Evolutionary conservation across 2,329 filamentous ascomycete genomes (phyloP).

Genomic region (Fusarium sp.): DNA sequence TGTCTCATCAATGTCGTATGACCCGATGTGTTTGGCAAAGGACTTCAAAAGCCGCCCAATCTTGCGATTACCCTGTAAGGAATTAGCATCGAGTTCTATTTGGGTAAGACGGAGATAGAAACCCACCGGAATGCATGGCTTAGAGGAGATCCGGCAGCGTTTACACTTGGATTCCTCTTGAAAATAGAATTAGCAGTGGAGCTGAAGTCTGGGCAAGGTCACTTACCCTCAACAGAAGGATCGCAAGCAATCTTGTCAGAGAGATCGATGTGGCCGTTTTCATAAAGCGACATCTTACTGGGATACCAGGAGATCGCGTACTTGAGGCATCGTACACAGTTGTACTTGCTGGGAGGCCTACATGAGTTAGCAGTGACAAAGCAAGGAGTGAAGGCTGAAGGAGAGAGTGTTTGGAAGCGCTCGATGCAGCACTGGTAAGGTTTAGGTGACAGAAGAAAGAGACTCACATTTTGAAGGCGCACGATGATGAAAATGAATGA

Average conservation of each 20-base stretch:
- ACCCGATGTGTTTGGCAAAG: too few relatives aligned
- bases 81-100: background rate
- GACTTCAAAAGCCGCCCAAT: background rate
- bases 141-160: rapidly evolving
- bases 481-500: background rate
- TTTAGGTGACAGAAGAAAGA: background rate
- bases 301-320: background rate
- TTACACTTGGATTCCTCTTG: rapidly evolving
- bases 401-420: background rate
- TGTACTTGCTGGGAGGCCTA: background rate
- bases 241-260: rapidly evolving
- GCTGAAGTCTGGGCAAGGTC: rapidly evolving
- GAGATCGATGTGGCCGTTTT: too few relatives aligned
- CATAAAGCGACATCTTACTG: too few relatives aligned
- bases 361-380: background rate
- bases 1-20: rapidly evolving
- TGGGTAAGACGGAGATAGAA: background rate
- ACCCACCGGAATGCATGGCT: background rate
- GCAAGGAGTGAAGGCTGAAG: background rate
- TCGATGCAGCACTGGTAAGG: background rate
- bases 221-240: background rate
- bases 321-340: background rate
- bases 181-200: background rate
- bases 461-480: background rate
- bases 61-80: background rate